Conservation (phyloP, 257 asterid species). For the Salvia rosmarinus region DNA sequence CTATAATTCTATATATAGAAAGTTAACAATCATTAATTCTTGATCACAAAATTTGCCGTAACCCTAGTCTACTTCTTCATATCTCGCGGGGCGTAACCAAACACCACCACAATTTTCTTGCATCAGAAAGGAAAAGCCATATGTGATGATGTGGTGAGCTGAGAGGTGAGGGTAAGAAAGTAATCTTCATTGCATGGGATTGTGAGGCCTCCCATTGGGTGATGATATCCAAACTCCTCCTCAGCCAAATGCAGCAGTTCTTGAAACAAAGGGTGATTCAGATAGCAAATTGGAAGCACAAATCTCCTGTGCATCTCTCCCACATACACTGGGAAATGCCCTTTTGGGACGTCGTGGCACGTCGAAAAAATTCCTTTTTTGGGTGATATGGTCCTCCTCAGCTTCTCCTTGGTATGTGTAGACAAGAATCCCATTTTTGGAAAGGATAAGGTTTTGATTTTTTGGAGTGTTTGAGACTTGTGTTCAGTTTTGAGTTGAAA, state of each 20-base stretch:
- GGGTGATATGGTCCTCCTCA: constrained; percentile 39
- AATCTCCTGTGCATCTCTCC: constrained; percentile 43
- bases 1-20: not conserved
- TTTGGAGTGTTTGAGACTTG: too few relatives aligned
- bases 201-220: constrained; percentile 51
- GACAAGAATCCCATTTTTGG: constrained; percentile 41
- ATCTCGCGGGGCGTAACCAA: not conserved
- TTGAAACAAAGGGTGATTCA: constrained; percentile 50
- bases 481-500: not conserved
- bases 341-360: constrained; percentile 41
- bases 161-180: constrained; percentile 40
- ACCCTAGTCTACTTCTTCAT: constrained; percentile 18
- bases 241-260: constrained; percentile 42
- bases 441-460: not conserved
- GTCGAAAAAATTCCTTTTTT: constrained; percentile 32
- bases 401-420: constrained; percentile 32
- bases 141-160: constrained; percentile 12
- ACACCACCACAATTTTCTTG: not conserved
- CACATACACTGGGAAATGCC: constrained; percentile 49
- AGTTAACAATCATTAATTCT: not conserved
- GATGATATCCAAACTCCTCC: constrained; percentile 47
- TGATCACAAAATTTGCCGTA: constrained; percentile 34
- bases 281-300: constrained; percentile 43
- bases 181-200: constrained; percentile 47
- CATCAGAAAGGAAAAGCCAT: constrained; percentile 9